Percentiles rank a stretch among this genome's conserved stretches.
Evolutionary conservation across 2,329 filamentous ascomycete species (phyloP).

Genomic region (Fusarium tanahbumbuense): DNA sequence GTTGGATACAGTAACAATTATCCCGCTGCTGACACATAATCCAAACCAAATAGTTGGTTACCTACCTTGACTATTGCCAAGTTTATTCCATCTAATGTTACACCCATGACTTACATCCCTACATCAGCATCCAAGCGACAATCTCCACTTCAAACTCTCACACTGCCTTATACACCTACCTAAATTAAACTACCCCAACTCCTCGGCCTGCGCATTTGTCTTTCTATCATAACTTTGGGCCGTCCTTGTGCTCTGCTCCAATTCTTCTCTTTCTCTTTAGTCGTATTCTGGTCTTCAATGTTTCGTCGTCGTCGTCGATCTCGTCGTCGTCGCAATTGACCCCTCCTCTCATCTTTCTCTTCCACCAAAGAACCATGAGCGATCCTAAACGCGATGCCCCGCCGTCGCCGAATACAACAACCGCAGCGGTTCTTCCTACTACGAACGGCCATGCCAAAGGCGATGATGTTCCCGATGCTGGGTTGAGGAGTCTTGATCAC

Average conservation of each 20-base stretch:
- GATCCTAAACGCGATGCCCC: conserved; percentile 50
- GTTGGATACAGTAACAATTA: background rate
- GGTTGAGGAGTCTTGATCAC: conserved; percentile 82
- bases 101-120: background rate
- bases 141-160: conserved; percentile 33
- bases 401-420: conserved; percentile 39
- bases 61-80: conserved; percentile 8
- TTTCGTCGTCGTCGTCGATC: conserved; percentile 28
- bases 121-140: background rate
- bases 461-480: conserved; percentile 69
- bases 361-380: conserved; percentile 46
- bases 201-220: conserved; percentile 16
- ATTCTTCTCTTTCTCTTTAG: conserved; percentile 15
- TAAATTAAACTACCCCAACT: conserved; percentile 22
- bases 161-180: conserved; percentile 11
- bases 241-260: conserved; percentile 17
- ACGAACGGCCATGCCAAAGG: conserved; percentile 33
- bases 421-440: conserved; percentile 24
- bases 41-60: background rate
- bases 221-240: conserved; percentile 13
- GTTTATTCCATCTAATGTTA: conserved; percentile 3
- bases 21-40: background rate
- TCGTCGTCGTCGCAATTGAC: conserved; percentile 41
- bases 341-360: conserved; percentile 4
- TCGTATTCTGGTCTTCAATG: conserved; percentile 22